Evolutionary conservation across 2,329 filamentous ascomycete species (phyloP), one percentile per base, ranked within the genome.

Genomic region (Drechslerella stenobrocha): DNA sequence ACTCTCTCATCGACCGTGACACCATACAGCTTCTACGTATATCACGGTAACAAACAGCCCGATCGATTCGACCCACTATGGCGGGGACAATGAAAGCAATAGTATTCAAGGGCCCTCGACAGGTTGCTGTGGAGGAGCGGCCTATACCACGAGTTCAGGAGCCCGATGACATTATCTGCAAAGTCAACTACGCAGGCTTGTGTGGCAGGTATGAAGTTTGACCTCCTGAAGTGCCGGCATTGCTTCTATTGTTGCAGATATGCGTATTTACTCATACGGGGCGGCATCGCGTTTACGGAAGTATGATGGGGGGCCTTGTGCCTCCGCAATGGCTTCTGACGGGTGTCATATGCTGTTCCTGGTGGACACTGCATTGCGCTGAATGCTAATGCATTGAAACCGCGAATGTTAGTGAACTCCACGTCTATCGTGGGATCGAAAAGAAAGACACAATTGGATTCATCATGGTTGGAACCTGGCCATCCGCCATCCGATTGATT

Each of bases 361-460:
- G 35, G 32, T 15, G 24, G n/a, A n/a, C 28, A 9, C 35, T 30
- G 52, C 28, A 50, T 35, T 51, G 15, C 30, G 45, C 28, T 42
- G 11, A 9, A 23, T 40, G 50, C 34, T 52, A 18, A 28, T 28
- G 44, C 34, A n/a, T 32, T 13, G 13, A 6, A 28, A 30, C 30
- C 28, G 20, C 22, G 20, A 9, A 37, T 51, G 4, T 4, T 70
- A 91, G 88, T 74, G 90, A 96, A 75, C 80, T 96, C 34, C 91
- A 96, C 77, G 85, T 89, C 55, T 96, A 86, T 78, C 87, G 90
- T 45, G 91, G 91, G 32, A 86, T 90, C 73, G 85, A 95, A 74
- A 81, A 84, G 22, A 87, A 85, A 4, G 80, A 77, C 0, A 83
- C 48, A 11, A 67, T 87, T 0, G 82, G 80, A 30, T 85, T 85